A percentile compares a stretch with the other conserved stretches of the same genome.
These are phyloP conservation scores for Hyphopichia fennica DNA, from an alignment of 1,139 yeast genomes.

Conservation along the genomic window DNA sequence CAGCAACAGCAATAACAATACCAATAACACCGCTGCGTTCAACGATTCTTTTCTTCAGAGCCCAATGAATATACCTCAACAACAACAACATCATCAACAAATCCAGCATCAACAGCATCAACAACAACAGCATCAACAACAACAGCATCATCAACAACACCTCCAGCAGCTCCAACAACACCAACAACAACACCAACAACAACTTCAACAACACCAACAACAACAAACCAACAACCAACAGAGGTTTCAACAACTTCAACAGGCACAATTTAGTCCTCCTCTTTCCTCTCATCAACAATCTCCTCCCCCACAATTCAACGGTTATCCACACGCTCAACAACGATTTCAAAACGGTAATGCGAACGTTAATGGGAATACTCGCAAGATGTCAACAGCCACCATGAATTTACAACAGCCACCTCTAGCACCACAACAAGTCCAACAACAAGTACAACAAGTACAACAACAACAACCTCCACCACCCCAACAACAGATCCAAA, in stretches of 20 bases:
- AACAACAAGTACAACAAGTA: too few species aligned
- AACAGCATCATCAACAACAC: not conserved
- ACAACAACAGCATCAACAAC: constrained; percentile 1
- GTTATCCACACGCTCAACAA: not conserved
- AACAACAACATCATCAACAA: constrained; percentile 1
- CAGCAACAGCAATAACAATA: not conserved
- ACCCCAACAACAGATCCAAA: not conserved
- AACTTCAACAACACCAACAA: not conserved
- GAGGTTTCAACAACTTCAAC: not conserved
- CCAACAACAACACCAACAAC: not conserved
- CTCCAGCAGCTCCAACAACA: constrained; percentile 1
- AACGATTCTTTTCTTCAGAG: not conserved
- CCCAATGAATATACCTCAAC: constrained; percentile 2
- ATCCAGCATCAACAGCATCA: constrained; percentile 3
- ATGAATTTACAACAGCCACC: not conserved
- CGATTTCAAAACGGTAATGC: not conserved
- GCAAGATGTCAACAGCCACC: too few species aligned
- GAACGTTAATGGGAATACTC: too few species aligned
- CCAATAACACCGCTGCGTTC: not conserved
- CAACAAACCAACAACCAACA: not conserved
- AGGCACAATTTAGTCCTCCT: not conserved
- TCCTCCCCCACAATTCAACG: not conserved
- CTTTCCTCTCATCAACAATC: not conserved
- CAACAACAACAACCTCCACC: not conserved
- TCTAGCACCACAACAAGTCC: not conserved